Conservation (phyloP, 129 eudicot genomes). For the Glebionis coronaria region DNA sequence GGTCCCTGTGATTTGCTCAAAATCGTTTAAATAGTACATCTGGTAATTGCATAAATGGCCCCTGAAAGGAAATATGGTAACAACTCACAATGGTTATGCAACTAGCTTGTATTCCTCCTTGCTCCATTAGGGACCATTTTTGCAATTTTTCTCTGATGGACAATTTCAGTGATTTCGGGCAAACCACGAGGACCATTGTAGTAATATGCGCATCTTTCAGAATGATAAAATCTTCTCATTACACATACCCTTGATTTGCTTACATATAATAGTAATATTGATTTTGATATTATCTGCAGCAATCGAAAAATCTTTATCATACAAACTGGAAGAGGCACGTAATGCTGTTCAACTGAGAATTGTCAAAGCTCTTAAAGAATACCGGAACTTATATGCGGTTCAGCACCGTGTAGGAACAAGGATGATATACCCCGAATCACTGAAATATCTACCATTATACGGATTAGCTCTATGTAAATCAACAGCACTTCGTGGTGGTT, state of each 20-base stretch:
- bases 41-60: too few species aligned
- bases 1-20: too few species aligned
- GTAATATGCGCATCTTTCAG: not conserved
- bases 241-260: not conserved
- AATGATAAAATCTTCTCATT: not conserved
- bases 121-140: too few species aligned
- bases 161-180: too few species aligned
- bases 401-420: slow-evolving; percentile 81
- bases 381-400: slow-evolving; percentile 74
- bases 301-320: slow-evolving; percentile 69
- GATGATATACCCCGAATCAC: slow-evolving; percentile 90
- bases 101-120: too few species aligned
- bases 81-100: too few species aligned
- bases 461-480: slow-evolving; percentile 71
- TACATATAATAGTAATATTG: too few species aligned
- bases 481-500: slow-evolving; percentile 79
- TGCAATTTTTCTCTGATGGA: too few species aligned
- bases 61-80: too few species aligned
- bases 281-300: slow-evolving; percentile 42
- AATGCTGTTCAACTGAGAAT: slow-evolving; percentile 57
- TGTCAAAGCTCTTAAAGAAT: slow-evolving; percentile 84
- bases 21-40: too few species aligned
- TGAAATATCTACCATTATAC: slow-evolving; percentile 68
- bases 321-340: slow-evolving; percentile 86
- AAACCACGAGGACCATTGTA: too few species aligned